Evolutionary conservation across 2,329 filamentous ascomycete genomes (phyloP).

Genomic region (Aureobasidium pullulans): DNA sequence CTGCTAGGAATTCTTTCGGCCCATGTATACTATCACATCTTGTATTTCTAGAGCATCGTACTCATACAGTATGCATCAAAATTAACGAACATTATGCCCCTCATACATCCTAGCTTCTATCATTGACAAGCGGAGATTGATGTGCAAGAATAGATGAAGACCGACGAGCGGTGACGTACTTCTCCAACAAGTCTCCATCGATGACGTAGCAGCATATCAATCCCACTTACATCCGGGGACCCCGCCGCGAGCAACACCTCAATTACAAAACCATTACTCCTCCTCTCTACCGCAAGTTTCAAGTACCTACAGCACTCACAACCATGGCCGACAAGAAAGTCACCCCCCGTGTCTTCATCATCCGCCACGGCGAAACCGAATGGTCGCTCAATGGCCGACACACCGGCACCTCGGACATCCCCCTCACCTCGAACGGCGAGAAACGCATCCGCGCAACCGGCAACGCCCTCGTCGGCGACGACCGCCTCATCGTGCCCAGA

Average conservation of each 20-base stretch:
- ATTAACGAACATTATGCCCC: neutral
- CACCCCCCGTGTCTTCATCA: constrained; percentile 44
- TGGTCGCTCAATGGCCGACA: constrained; percentile 80
- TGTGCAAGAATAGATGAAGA: too few species aligned
- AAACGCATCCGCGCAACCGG: constrained; percentile 57
- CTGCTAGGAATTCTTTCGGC: neutral
- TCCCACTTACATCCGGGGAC: neutral
- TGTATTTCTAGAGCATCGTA: neutral
- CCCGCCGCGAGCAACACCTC: neutral
- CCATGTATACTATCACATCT: neutral
- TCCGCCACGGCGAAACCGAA: constrained; percentile 87
- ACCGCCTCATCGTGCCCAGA: constrained; percentile 74
- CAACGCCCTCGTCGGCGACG: constrained; percentile 71
- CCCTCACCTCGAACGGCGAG: constrained; percentile 69
- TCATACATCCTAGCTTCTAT: too few species aligned
- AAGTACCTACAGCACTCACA: neutral
- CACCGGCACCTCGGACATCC: constrained; percentile 79
- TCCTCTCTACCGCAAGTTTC: constrained; percentile 18
- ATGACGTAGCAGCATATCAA: neutral
- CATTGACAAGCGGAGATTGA: too few species aligned
- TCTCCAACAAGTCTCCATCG: neutral
- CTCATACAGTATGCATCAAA: neutral
- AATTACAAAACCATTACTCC: neutral
- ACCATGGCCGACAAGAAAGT: constrained; percentile 19
- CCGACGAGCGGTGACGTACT: neutral